Conservation (phyloP, 495 filamentous ascomycete species). For the Penicillium soppii region DNA sequence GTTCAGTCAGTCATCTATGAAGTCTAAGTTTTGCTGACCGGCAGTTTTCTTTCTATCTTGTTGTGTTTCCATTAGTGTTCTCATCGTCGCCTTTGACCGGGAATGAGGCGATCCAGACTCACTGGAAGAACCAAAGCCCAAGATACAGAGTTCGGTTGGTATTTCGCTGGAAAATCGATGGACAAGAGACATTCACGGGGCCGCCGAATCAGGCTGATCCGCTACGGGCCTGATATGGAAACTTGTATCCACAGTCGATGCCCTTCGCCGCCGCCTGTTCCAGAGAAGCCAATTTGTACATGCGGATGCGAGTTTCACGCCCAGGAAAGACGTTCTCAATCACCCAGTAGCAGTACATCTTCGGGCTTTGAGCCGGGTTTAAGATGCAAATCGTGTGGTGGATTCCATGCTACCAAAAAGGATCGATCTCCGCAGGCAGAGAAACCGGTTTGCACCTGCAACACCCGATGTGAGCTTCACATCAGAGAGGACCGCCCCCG, state of each 20-base stretch:
- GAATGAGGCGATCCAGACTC: conserved; percentile 2
- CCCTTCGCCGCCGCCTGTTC: neutral
- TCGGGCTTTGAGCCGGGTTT: neutral
- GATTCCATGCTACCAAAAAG: neutral
- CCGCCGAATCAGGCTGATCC: neutral
- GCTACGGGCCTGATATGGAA: neutral
- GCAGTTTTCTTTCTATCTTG: neutral
- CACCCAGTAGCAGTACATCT: neutral
- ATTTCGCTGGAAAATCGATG: conserved; percentile 4
- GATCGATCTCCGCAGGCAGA: neutral
- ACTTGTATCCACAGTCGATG: conserved; percentile 1
- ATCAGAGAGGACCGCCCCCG: neutral
- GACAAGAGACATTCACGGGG: neutral
- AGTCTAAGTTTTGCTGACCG: neutral
- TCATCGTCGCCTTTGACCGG: neutral
- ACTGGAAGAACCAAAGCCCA: neutral
- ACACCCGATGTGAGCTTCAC: neutral
- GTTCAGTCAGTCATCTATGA: neutral
- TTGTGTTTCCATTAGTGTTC: neutral
- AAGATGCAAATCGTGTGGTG: neutral
- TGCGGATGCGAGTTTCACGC: neutral
- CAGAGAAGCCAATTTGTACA: neutral
- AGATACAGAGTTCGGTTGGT: neutral
- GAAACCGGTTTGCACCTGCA: neutral
- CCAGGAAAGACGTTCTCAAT: neutral